Evolutionary conservation across 768 basidiomycete species (phyloP), one percentile per base, ranked within the genome.

Genomic region (Amanita rubescens): DNA sequence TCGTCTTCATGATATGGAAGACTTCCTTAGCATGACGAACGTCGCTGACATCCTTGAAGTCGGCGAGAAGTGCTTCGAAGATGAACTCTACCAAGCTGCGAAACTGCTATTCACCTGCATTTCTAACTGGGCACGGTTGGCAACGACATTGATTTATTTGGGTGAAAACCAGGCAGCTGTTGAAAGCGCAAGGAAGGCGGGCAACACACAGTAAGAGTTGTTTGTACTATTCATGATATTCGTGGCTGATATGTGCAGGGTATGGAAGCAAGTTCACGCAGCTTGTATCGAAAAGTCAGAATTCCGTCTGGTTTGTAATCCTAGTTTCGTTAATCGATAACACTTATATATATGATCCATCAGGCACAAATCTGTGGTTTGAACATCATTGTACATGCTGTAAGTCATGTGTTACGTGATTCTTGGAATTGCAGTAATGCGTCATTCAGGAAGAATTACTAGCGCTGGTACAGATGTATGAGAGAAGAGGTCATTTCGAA

Each of bases 241-340:
- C 10, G 11, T 57, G 30, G 49, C 64, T 42, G 63, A 56, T 39
- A 22, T 50, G 17, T 24, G 0, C 51, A 92, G 90, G 72, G 96
- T 98, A n/a, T 99, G 96, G 96, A 98, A 97, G 71, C 96, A 98
- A 67, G 96, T 99, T 48, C 95, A 98, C 60, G 89, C 93, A 20
- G 96, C 96, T 37, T 99, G 96, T 71, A 86, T 99, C 54, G 95
- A 96, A 74, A 98, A 98, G 76, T 74, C 79, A 51, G 96, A 99
- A 67, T 98, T 98, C 82, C 87, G 94, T 55, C 69, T 98, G 68
- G 85, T 84, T 49, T 22, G 76, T 69, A 9, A 38, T 19, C 20
- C 14, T 35, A n/a, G n/a, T 38, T 14, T 11, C 27, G 22, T 32
- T 35, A 54, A 25, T n/a, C 67, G 25, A 10, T 14, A 30, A 30